These are phyloP conservation scores for Pseudogymnoascus sp. DNA, from an alignment of 2,329 filamentous ascomycete genomes.

Conservation along the genomic window DNA sequence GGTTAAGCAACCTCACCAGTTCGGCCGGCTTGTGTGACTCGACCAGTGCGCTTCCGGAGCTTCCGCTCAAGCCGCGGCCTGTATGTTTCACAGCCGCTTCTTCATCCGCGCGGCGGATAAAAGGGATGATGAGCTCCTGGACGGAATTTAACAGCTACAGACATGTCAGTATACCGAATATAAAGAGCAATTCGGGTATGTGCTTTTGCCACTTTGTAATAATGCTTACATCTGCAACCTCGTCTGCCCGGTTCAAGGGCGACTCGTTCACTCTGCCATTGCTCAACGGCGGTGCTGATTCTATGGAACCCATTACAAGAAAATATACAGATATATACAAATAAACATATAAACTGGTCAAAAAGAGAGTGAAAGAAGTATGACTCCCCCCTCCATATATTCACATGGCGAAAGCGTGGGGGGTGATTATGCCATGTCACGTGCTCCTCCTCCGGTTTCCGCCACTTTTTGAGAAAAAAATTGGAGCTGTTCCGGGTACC, in stretches of 20 bases:
- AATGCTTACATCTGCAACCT: constrained; percentile 40
- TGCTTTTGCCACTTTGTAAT: not conserved
- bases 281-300: constrained; percentile 13
- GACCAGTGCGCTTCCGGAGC: constrained; percentile 52
- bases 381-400: constrained; percentile 1
- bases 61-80: constrained; percentile 41
- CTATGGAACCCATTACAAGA: constrained; percentile 19
- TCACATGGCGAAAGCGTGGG: not conserved
- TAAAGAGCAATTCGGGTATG: not conserved
- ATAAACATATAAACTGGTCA: not conserved
- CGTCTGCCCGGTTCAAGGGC: constrained; percentile 35
- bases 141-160: constrained; percentile 60
- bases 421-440: not conserved
- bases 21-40: constrained; percentile 54
- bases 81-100: constrained; percentile 47
- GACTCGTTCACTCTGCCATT: constrained; percentile 13
- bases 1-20: constrained; percentile 46
- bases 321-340: constrained; percentile 2
- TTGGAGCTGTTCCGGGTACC: not conserved
- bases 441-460: not conserved
- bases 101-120: constrained; percentile 63
- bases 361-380: not conserved
- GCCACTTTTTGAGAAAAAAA: not conserved
- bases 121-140: constrained; percentile 61
- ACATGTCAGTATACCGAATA: not conserved